Evolutionary conservation across 768 basidiomycete species (phyloP), one percentile per base, ranked within the genome.

Genomic region (Mycena chlorophos): DNA sequence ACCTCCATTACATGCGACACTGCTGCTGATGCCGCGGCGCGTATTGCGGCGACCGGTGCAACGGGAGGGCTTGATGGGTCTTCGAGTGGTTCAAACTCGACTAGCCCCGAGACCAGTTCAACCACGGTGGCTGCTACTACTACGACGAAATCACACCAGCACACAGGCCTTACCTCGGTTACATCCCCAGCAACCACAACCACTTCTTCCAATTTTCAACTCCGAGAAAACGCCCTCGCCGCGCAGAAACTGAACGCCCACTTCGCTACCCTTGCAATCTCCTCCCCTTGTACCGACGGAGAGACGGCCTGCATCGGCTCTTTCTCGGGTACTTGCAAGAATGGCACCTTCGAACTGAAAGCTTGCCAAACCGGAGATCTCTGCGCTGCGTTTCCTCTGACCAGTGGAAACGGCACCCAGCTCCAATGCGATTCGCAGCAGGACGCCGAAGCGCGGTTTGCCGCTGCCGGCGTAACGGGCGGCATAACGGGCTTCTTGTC

Each of bases 191-290:
- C 30, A n/a, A 34, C 49, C 22, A 23, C 49, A 13, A 30, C 49
- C 19, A 17, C 52, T 14, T 2, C 53, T 5, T 54, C 53, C 22
- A 23, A 48, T 39, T 31, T 40, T 29, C 57, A 55, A 38, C 63
- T 65, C 39, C 64, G 73, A 26, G 68, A 75, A 29, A 84, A 84
- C 54, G 82, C 80, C 17, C 65, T 75, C 51, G 77, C 73, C 49
- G 81, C 82, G 12, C 79, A 83, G 63, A 67, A 73, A 6, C 73
- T 78, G 29, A 84, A 84, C 64, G 72, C 72, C 5, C 69, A 83
- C 62, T 87, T 86, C 67, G 70, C 74, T 17, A 66, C 63, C 8
- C 75, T 87, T 25, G 77, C 71, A 23, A 64, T 73, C 2, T 51
- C 56, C 56, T 81, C 84, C 27, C 5, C 76, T 8, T 87, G 86